phyloP scores from a whole-genome alignment of 768 basidiomycete species.

The Naematelia aurantialba region DNA sequence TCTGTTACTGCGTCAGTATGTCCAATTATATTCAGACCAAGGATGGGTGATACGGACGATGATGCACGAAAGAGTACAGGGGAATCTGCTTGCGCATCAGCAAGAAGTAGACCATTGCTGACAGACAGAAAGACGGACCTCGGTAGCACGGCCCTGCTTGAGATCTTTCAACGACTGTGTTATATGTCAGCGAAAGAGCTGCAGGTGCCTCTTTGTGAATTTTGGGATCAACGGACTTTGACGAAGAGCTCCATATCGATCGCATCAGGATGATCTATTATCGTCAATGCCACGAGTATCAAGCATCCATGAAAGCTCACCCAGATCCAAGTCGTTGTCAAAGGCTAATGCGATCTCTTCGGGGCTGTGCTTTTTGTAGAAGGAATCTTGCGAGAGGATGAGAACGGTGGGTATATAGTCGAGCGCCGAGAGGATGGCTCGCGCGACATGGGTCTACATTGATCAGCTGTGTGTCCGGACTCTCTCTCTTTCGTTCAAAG shows the following conservation, averaged over 20 bases:
- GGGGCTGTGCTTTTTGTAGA: constrained; percentile 75
- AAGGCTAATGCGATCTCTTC: constrained; percentile 82
- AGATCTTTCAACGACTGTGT: constrained; percentile 76
- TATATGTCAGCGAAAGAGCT: constrained; percentile 2
- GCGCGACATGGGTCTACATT: constrained; percentile 47
- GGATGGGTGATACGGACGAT: constrained; percentile 67
- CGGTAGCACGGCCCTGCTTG: constrained; percentile 68
- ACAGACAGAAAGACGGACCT: constrained; percentile 28
- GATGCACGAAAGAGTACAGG: constrained; percentile 86
- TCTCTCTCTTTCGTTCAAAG: too few relatives aligned
- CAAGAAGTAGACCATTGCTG: background rate
- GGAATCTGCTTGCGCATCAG: constrained; percentile 63
- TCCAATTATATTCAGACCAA: background rate
- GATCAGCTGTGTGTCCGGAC: background rate
- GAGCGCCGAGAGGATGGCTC: constrained; percentile 50
- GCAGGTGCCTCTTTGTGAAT: background rate
- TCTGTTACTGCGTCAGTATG: constrained; percentile 18
- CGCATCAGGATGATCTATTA: constrained; percentile 76
- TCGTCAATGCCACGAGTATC: background rate
- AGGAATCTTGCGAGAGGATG: constrained; percentile 83
- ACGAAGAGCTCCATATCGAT: constrained; percentile 87
- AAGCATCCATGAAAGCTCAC: constrained; percentile 8
- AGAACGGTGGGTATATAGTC: constrained; percentile 60
- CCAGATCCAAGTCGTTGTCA: constrained; percentile 56
- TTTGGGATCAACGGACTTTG: constrained; percentile 65